Base-by-base conservation (phyloP, 1,139 yeast species). In the Pichia sp. region DNA sequence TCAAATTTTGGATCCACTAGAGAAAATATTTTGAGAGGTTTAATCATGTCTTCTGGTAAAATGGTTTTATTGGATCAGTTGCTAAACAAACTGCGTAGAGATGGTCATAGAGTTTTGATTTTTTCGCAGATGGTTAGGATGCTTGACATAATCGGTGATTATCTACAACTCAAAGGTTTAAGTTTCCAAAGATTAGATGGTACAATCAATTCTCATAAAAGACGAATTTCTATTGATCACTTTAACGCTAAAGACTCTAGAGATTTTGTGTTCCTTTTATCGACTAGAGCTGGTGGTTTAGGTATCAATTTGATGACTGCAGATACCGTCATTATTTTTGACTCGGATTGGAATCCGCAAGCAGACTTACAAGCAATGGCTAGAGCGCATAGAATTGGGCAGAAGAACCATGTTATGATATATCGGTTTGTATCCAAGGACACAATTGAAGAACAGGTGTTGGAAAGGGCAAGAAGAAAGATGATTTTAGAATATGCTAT, bases 301-400 rank as follows among this genome's bases (percentile, higher is more conserved):
- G 99, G 99, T 70, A 95, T 93, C 68, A 93, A 93, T 69, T 78
- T 95, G 68, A 93, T 92, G 98, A 93, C 99, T 5, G 99, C 99
- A 4, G 99, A 93, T 67, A 93, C 99, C 4, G 99, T 93, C 40
- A 89, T 93, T 63, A 90, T 93, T 47, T 93, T 93, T 72, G 99
- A 93, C 72, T 88, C 97, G 11, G 99, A 93, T 74, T 93, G 99
- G 99, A 93, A 93, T 67, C 98, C 98, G 1, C 98, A 93, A 72
- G 98, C 98, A 1, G 99, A 92, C 78, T 75, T 92, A 63, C 98
- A 93, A 72, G 99, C 99, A 4, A 95, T 95, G 99, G 99, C 99
- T 0, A 84, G 99, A 73, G 99, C 99, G 3, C 99, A 93, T 73
- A 85, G 99, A 76, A 93, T 93, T 67, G 99, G 99, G 15, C 99